Conservation (phyloP, 192 early-diverging fungal genomes). For the Helicostylum pulchrum region DNA sequence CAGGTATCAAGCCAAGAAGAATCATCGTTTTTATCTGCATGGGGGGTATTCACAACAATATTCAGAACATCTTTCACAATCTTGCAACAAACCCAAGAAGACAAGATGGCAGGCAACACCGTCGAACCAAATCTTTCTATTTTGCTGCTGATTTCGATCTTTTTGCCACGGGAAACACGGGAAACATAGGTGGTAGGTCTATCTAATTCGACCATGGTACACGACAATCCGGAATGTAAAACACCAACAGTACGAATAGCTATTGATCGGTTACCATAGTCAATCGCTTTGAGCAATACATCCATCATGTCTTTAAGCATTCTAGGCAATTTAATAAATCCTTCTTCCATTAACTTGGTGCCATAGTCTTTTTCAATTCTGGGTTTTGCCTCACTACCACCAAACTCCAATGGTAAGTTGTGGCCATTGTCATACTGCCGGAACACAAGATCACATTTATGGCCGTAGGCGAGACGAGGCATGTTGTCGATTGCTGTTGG, state of each 20-base stretch:
- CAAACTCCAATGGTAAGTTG: background rate
- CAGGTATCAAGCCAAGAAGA: background rate
- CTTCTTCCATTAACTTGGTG: background rate
- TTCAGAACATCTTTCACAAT: conserved; percentile 4
- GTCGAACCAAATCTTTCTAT: conserved; percentile 2
- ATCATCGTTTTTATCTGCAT: background rate
- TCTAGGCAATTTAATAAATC: background rate
- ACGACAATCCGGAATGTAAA: background rate
- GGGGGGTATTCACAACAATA: background rate
- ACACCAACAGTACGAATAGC: background rate
- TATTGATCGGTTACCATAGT: background rate
- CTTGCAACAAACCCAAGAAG: background rate
- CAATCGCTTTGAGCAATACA: background rate
- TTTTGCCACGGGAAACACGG: background rate
- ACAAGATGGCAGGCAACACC: background rate
- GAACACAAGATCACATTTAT: too few species aligned
- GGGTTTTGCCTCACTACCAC: background rate
- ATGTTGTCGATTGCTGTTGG: too few species aligned
- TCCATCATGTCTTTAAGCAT: conserved; percentile 1
- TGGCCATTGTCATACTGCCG: too few species aligned
- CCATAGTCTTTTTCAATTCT: background rate
- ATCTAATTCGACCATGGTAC: background rate
- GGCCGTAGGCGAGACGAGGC: too few species aligned
- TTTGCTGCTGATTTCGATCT: background rate
- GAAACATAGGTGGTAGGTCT: background rate